Percentiles rank a stretch among this genome's conserved stretches.
These are phyloP conservation scores for Cytospora leucostoma DNA, from an alignment of 2,329 filamentous ascomycete genomes.

Conservation along the genomic window DNA sequence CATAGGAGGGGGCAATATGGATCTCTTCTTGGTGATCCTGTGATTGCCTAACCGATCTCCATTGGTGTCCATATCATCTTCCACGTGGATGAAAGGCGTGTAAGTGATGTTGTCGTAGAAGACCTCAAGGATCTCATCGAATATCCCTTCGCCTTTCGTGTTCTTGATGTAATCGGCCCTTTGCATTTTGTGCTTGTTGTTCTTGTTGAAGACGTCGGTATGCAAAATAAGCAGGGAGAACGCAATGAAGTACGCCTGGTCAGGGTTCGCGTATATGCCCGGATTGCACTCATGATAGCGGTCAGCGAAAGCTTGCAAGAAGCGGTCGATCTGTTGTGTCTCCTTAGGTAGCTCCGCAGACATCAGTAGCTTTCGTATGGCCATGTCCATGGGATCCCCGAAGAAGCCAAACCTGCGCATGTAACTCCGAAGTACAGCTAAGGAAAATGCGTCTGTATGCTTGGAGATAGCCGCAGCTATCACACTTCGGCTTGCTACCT, in stretches of 20 bases:
- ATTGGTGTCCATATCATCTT: slow-evolving; percentile 83
- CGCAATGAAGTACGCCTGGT: slow-evolving; percentile 97
- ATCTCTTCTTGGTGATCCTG: slow-evolving; percentile 67
- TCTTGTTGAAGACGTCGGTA: slow-evolving; percentile 99
- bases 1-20: slow-evolving; percentile 64
- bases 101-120: slow-evolving; percentile 99
- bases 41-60: slow-evolving; percentile 71
- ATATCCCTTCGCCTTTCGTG: slow-evolving; percentile 87
- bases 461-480: slow-evolving; percentile 87
- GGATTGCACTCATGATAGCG: slow-evolving; percentile 98
- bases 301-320: slow-evolving; percentile 91
- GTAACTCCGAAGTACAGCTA: slow-evolving; percentile 84
- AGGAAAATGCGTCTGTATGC: slow-evolving; percentile 79
- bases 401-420: slow-evolving; percentile 96
- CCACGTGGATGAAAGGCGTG: slow-evolving; percentile 96
- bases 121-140: slow-evolving; percentile 88
- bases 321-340: slow-evolving; percentile 96
- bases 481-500: slow-evolving; percentile 73
- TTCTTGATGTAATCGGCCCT: slow-evolving; percentile 95
- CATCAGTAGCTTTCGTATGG: slow-evolving; percentile 92
- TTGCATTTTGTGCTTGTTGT: slow-evolving; percentile 99
- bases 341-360: slow-evolving; percentile 95
- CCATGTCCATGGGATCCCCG: slow-evolving; percentile 97
- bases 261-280: slow-evolving; percentile 85
- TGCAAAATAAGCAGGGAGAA: slow-evolving; percentile 96